These are phyloP conservation scores for Sechiopsis laciniata DNA, from an alignment of 306 rosid genomes.

Conservation along the genomic window DNA sequence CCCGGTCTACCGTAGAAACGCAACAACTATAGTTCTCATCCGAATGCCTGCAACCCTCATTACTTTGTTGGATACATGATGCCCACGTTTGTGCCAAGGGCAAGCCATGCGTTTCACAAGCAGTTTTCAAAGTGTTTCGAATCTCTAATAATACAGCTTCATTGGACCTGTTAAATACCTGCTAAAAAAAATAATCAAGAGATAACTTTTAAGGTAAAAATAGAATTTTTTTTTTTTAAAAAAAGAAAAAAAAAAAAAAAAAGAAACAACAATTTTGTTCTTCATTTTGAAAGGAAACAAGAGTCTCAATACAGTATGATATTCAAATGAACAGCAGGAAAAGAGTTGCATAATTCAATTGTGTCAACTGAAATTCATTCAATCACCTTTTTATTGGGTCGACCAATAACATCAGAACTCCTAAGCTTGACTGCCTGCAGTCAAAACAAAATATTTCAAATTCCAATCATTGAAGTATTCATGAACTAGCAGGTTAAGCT, in stretches of 20 bases:
- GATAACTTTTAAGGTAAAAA: conserved; percentile 22
- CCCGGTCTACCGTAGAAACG: conserved; percentile 83
- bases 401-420: conserved; percentile 47
- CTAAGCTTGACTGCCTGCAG: conserved; percentile 84
- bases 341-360: background rate
- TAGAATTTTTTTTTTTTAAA: too few relatives aligned
- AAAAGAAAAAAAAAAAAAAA: background rate
- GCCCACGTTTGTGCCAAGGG: conserved; percentile 96
- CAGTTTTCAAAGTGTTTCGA: conserved; percentile 57
- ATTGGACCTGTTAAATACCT: conserved; percentile 47
- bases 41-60: conserved; percentile 75
- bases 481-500: background rate
- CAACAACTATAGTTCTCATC: conserved; percentile 61
- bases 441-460: conserved; percentile 24
- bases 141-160: conserved; percentile 71
- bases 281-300: background rate
- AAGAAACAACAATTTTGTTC: conserved; percentile 2
- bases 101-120: conserved; percentile 73
- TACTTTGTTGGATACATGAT: conserved; percentile 67
- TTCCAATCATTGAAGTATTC: conserved; percentile 23
- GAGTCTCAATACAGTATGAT: background rate
- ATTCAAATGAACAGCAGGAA: conserved; percentile 15
- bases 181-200: conserved; percentile 29
- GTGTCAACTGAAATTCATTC: conserved; percentile 16
- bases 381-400: conserved; percentile 52